Conservation (phyloP, 2,329 filamentous ascomycete genomes). For the Sclerotinia trifoliorum region DNA sequence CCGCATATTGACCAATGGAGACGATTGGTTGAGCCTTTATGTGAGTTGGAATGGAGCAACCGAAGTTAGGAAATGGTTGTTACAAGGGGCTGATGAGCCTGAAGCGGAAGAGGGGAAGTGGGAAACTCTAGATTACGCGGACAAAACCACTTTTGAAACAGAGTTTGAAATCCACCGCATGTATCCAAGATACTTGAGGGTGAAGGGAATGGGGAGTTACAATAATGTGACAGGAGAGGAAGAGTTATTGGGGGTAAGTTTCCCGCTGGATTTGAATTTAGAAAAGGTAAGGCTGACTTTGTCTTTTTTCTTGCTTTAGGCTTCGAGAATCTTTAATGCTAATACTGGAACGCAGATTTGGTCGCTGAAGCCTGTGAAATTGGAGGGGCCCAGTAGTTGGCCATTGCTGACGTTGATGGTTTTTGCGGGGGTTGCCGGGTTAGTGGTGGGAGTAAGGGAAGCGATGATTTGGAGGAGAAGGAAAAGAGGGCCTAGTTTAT, state of each 20-base stretch:
- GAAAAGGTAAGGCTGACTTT: conserved; percentile 20
- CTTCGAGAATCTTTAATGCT: conserved; percentile 12
- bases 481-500: conserved; percentile 9
- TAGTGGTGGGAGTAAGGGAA: conserved; percentile 18
- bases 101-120: conserved; percentile 10
- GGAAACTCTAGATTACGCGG: conserved; percentile 14
- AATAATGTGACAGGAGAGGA: background rate
- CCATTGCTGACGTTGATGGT: conserved; percentile 11
- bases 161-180: conserved; percentile 7
- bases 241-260: conserved; percentile 19
- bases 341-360: conserved; percentile 19
- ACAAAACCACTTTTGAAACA: conserved; percentile 18
- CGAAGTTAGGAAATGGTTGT: conserved; percentile 46
- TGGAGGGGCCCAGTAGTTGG: conserved; percentile 14
- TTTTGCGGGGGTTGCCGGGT: conserved; percentile 6
- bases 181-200: conserved; percentile 17
- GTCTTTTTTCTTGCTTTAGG: conserved; percentile 6
- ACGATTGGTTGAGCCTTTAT: conserved; percentile 44
- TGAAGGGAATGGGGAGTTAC: conserved; percentile 8
- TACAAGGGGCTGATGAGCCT: conserved; percentile 16
- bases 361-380: conserved; percentile 12
- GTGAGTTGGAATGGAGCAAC: conserved; percentile 57
- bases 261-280: conserved; percentile 13
- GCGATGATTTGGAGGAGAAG: conserved; percentile 11
- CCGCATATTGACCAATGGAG: conserved; percentile 38